phyloP scores from a whole-genome alignment of 164 flowering plant genomes.

The Cinnamomum chago region DNA sequence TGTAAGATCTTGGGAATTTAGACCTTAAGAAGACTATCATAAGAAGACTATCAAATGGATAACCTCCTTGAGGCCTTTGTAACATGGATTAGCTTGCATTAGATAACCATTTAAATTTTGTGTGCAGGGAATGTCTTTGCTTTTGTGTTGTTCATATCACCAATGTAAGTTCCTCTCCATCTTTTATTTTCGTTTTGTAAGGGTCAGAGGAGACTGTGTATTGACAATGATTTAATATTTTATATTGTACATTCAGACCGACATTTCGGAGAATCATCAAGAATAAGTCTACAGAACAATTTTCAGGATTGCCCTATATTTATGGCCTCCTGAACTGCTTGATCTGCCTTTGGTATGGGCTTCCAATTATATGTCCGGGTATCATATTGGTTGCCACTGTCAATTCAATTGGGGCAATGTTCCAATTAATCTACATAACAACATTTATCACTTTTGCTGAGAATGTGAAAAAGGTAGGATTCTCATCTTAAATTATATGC shows the following conservation, averaged over 20 bases:
- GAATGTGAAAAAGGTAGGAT: constrained; percentile 41
- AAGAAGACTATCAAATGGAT: too few species aligned
- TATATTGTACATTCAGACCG: constrained; percentile 42
- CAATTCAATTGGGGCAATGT: constrained; percentile 65
- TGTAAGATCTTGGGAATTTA: not conserved
- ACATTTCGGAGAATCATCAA: constrained; percentile 73
- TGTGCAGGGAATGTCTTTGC: constrained; percentile 87
- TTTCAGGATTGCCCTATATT: constrained; percentile 83
- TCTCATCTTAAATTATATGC: constrained; percentile 1
- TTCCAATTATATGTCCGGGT: constrained; percentile 49
- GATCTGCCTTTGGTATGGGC: constrained; percentile 73
- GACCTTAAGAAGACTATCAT: too few species aligned
- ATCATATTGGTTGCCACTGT: constrained; percentile 61
- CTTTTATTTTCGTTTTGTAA: not conserved
- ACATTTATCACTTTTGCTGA: constrained; percentile 53
- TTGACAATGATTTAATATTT: not conserved
- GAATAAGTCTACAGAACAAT: constrained; percentile 68
- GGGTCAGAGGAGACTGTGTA: not conserved
- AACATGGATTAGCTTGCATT: not conserved
- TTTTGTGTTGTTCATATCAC: constrained; percentile 79
- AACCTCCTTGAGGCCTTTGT: too few species aligned
- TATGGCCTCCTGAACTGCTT: constrained; percentile 76
- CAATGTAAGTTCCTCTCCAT: constrained; percentile 53
- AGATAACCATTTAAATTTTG: not conserved
- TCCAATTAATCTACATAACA: constrained; percentile 50